Evolutionary conservation across 2,329 filamentous ascomycete species (phyloP).

Genomic region (Colletotrichum tofieldiae): DNA sequence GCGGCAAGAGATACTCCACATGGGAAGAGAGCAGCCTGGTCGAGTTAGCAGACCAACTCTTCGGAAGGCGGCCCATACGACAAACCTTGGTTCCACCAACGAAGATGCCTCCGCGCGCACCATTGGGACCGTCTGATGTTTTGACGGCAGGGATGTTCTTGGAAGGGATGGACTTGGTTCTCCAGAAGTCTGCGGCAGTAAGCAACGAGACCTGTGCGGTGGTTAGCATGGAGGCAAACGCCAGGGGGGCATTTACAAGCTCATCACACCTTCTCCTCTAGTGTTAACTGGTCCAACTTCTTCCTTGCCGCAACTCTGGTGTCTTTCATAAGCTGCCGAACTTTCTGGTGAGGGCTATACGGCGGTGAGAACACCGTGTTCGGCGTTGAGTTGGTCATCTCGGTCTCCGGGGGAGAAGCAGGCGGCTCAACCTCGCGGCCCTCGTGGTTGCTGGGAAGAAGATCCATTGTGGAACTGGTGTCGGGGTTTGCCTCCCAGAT

Average conservation of each 20-base stretch:
- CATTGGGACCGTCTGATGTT: slow-evolving; percentile 79
- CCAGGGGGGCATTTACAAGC: neutral
- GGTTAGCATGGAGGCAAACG: neutral
- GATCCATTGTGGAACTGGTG: slow-evolving; percentile 20
- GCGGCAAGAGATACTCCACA: slow-evolving; percentile 85
- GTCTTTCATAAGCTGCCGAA: slow-evolving; percentile 52
- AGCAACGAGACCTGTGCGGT: slow-evolving; percentile 68
- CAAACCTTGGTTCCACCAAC: slow-evolving; percentile 76
- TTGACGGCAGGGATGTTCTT: slow-evolving; percentile 77
- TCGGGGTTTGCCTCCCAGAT: neutral
- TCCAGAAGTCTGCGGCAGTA: slow-evolving; percentile 79
- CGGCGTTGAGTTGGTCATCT: slow-evolving; percentile 61
- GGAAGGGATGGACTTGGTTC: slow-evolving; percentile 74
- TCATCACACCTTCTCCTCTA: slow-evolving; percentile 70
- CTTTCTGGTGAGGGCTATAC: slow-evolving; percentile 59
- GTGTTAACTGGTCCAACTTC: slow-evolving; percentile 66
- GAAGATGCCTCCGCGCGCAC: slow-evolving; percentile 77
- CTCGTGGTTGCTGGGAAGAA: slow-evolving; percentile 16
- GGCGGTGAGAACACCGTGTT: slow-evolving; percentile 65
- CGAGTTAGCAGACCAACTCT: neutral
- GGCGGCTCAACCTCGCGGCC: slow-evolving; percentile 52
- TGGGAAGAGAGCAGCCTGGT: slow-evolving; percentile 81
- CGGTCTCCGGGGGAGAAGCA: slow-evolving; percentile 31
- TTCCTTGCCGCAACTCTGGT: slow-evolving; percentile 61
- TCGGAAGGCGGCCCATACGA: slow-evolving; percentile 1